phyloP scores from a whole-genome alignment of 1,284 basidiomycete species.

The Leccinum brunneo-olivaceum region DNA sequence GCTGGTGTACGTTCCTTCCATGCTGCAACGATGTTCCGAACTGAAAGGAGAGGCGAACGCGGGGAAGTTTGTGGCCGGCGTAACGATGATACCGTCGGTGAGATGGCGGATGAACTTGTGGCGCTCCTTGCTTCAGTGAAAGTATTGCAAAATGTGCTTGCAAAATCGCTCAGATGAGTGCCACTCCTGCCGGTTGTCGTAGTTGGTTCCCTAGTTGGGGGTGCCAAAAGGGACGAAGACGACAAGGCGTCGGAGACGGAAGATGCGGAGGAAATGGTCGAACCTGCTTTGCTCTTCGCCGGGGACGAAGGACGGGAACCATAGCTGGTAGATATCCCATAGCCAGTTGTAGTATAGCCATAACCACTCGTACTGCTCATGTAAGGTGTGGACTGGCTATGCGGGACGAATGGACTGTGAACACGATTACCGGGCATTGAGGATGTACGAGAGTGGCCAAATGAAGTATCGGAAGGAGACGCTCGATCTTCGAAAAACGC shows the following conservation, averaged over 20 bases:
- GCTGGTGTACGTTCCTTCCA: conserved; percentile 68
- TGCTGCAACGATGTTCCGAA: conserved; percentile 71
- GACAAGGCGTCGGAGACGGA: conserved; percentile 27
- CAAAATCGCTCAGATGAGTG: conserved; percentile 28
- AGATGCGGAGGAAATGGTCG: conserved; percentile 24
- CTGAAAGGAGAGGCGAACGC: conserved; percentile 61
- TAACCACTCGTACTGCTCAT: conserved; percentile 28
- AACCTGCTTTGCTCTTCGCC: conserved; percentile 36
- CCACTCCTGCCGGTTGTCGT: conserved; percentile 19
- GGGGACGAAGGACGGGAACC: conserved; percentile 42
- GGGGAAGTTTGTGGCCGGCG: conserved; percentile 52
- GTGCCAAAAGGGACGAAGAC: conserved; percentile 35
- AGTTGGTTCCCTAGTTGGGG: conserved; percentile 26
- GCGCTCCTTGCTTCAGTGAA: conserved; percentile 26
- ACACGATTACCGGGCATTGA: conserved; percentile 50
- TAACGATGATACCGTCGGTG: conserved; percentile 30
- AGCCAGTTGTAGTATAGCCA: conserved; percentile 26
- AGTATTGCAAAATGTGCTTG: conserved; percentile 30
- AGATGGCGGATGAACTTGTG: conserved; percentile 18
- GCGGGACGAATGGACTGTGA: conserved; percentile 45
- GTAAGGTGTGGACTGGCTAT: conserved; percentile 39
- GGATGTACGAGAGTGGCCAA: conserved; percentile 42
- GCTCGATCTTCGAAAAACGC: conserved; percentile 65
- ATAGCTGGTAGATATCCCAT: conserved; percentile 27
- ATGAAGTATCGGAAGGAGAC: conserved; percentile 26